Conservation (phyloP, 148 eudicot genomes). For the Hydrangea macrophylla region DNA sequence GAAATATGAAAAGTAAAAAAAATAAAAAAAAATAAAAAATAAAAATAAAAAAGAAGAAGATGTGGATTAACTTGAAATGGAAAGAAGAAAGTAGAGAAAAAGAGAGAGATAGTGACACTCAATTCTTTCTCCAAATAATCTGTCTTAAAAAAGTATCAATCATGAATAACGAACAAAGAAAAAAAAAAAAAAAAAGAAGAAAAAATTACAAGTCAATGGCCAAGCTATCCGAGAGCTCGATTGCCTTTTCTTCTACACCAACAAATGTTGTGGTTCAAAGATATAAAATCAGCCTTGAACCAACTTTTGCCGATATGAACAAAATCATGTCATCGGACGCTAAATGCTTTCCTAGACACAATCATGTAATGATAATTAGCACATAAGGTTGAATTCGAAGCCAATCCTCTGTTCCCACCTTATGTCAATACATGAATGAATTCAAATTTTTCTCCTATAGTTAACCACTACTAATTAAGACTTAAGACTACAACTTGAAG, state of each 20-base stretch:
- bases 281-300: slow-evolving; percentile 42
- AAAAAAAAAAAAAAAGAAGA: slow-evolving; percentile 6
- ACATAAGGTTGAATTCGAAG: slow-evolving; percentile 30
- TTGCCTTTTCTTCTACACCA: slow-evolving; percentile 18
- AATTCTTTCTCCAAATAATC: not conserved
- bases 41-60: not conserved
- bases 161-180: slow-evolving; percentile 9
- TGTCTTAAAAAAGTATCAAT: not conserved
- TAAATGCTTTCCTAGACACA: slow-evolving; percentile 33
- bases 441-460: slow-evolving; percentile 2
- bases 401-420: slow-evolving; percentile 40
- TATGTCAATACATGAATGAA: slow-evolving; percentile 19
- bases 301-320: slow-evolving; percentile 32
- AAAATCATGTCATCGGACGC: slow-evolving; percentile 33
- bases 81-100: not conserved
- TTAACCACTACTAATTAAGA: not conserved
- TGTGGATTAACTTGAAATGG: not conserved
- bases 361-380: slow-evolving; percentile 14
- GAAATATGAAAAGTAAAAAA: not conserved
- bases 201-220: slow-evolving; percentile 17
- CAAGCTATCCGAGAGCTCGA: slow-evolving; percentile 30
- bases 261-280: slow-evolving; percentile 32
- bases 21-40: not conserved
- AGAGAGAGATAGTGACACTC: not conserved
- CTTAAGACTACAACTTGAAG: not conserved